Conservation (phyloP, 768 basidiomycete genomes). For the Pleurotus tuoliensis region DNA sequence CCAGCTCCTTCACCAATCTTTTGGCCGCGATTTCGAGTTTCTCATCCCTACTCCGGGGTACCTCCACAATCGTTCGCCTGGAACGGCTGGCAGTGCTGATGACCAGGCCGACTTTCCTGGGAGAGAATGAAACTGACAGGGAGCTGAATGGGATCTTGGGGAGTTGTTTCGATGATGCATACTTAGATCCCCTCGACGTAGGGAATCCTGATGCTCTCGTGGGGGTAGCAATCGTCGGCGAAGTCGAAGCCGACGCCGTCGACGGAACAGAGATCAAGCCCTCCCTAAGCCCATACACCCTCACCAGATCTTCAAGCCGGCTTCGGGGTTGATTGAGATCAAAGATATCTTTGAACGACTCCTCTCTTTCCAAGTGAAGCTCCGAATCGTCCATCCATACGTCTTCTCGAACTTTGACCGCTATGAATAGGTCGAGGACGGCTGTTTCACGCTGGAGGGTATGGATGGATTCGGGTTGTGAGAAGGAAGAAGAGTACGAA, state of each 20-base stretch:
- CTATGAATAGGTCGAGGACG: constrained; percentile 75
- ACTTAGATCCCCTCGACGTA: background rate
- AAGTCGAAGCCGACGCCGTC: constrained; percentile 2
- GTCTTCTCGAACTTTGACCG: constrained; percentile 77
- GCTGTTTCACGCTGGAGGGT: constrained; percentile 68
- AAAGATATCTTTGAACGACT: constrained; percentile 77
- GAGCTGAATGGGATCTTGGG: constrained; percentile 33
- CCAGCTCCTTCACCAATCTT: constrained; percentile 46
- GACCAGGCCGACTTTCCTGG: constrained; percentile 37
- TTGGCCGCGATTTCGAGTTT: constrained; percentile 53
- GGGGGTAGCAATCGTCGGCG: background rate
- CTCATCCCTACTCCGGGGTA: constrained; percentile 47
- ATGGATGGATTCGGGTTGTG: constrained; percentile 24
- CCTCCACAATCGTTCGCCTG: constrained; percentile 55
- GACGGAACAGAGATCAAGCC: constrained; percentile 32
- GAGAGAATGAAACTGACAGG: constrained; percentile 38
- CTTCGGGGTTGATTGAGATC: constrained; percentile 71
- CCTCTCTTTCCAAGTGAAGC: constrained; percentile 72
- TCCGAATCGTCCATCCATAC: constrained; percentile 70
- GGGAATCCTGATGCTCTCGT: background rate
- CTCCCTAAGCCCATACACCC: constrained; percentile 35
- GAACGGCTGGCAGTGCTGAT: constrained; percentile 25
- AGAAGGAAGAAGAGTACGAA: constrained; percentile 18
- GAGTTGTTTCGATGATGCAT: background rate
- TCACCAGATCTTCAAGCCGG: constrained; percentile 72